A percentile compares a stretch with the other conserved stretches of the same genome.
Conservation (phyloP, 805 yeast genomes). For the Kuraishia molischiana region DNA sequence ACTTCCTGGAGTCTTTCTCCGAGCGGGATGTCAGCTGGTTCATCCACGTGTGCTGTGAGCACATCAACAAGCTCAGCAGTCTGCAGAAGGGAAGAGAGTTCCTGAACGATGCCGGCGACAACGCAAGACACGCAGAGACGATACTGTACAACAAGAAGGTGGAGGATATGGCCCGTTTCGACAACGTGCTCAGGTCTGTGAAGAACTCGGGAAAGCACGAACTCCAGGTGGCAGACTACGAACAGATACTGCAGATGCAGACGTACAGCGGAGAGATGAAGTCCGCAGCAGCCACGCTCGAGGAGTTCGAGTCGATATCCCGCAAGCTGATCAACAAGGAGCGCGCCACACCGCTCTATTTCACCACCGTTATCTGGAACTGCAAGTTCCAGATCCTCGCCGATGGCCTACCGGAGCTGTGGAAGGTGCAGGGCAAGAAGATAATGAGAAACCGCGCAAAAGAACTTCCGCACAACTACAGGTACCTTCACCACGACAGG, state of each 20-base stretch:
- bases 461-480: neutral
- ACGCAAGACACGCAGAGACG: neutral
- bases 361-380: slow-evolving; percentile 2
- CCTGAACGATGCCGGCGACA: neutral
- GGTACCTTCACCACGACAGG: slow-evolving; percentile 1
- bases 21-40: neutral
- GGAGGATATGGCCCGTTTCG: neutral
- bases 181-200: neutral
- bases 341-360: neutral
- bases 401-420: slow-evolving; percentile 1
- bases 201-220: neutral
- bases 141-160: neutral
- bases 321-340: neutral
- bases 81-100: neutral
- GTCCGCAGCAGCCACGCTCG: neutral
- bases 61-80: neutral
- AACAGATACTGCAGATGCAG: neutral
- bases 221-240: neutral
- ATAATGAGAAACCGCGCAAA: neutral
- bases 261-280: neutral
- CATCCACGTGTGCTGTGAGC: neutral
- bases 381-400: slow-evolving; percentile 1
- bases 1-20: neutral
- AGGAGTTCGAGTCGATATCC: neutral
- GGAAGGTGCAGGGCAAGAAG: neutral